These are phyloP conservation scores for Lepidium aucheri DNA, from an alignment of 345 rosid genomes.

Conservation along the genomic window DNA sequence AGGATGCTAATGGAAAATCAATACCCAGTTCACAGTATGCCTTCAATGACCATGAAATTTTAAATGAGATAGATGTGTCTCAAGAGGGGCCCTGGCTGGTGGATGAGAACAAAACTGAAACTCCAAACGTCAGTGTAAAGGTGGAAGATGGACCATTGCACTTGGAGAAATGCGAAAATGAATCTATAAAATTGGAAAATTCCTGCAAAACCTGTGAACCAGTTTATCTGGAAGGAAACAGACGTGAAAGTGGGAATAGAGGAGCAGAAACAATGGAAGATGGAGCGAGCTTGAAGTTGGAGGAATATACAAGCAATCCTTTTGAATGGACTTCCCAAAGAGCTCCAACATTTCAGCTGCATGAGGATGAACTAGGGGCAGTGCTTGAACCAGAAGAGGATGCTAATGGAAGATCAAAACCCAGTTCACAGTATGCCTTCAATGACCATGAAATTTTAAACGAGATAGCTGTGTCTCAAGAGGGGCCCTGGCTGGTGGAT, in stretches of 20 bases:
- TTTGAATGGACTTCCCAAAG: slow-evolving; percentile 14
- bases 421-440: neutral
- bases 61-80: neutral
- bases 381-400: slow-evolving; percentile 1
- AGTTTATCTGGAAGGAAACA: neutral
- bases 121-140: neutral
- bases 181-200: neutral
- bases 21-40: neutral
- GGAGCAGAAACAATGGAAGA: slow-evolving; percentile 20
- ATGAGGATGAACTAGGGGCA: slow-evolving; percentile 9
- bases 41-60: neutral
- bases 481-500: slow-evolving; percentile 6
- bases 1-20: neutral
- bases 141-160: neutral
- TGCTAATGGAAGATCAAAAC: neutral
- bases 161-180: neutral
- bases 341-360: slow-evolving; percentile 13
- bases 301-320: slow-evolving; percentile 8
- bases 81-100: slow-evolving; percentile 6
- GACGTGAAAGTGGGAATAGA: slow-evolving; percentile 1
- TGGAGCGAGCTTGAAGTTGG: slow-evolving; percentile 6
- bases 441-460: neutral
- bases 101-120: slow-evolving; percentile 4
- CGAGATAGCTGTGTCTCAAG: neutral
- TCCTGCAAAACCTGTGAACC: neutral